These are phyloP conservation scores for Elongisporangium senticosum DNA, from an alignment of 352 stramenopile genomes.

Conservation along the genomic window DNA sequence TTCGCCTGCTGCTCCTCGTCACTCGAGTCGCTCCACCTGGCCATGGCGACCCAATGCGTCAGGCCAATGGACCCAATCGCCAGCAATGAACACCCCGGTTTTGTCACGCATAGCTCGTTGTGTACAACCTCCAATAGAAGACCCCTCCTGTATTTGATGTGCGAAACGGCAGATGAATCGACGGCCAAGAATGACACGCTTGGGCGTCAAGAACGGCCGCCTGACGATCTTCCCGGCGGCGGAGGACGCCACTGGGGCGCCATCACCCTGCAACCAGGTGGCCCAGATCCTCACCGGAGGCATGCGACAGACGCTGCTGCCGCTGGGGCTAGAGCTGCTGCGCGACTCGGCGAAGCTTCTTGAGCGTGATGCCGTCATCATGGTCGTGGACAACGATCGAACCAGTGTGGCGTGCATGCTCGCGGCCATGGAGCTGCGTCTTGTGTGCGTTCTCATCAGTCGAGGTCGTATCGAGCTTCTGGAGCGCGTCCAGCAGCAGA, in stretches of 20 bases:
- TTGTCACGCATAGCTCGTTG: not conserved
- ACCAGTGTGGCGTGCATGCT: slow-evolving; percentile 72
- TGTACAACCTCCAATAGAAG: not conserved
- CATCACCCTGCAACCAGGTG: not conserved
- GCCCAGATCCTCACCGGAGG: slow-evolving; percentile 40
- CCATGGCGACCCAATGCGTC: not conserved
- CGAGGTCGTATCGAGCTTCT: slow-evolving; percentile 44
- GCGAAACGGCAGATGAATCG: not conserved
- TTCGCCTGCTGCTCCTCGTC: not conserved
- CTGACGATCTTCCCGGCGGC: slow-evolving; percentile 40
- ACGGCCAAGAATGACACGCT: slow-evolving; percentile 16
- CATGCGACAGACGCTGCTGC: slow-evolving; percentile 33
- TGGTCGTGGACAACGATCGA: slow-evolving; percentile 69
- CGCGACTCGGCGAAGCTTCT: slow-evolving; percentile 18
- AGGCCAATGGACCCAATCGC: not conserved
- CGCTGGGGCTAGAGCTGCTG: slow-evolving; percentile 43
- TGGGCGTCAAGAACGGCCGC: slow-evolving; percentile 61
- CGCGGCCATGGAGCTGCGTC: slow-evolving; percentile 55
- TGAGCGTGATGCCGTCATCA: slow-evolving; percentile 42
- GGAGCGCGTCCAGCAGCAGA: slow-evolving; percentile 42
- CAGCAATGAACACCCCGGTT: not conserved
- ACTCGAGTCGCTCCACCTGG: slow-evolving; percentile 4
- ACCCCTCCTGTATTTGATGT: not conserved
- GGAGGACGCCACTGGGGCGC: slow-evolving; percentile 3
- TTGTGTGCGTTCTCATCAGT: slow-evolving; percentile 48